phyloP scores from a whole-genome alignment of 441 rosid species.

The Euphorbia schlechtendalii region DNA sequence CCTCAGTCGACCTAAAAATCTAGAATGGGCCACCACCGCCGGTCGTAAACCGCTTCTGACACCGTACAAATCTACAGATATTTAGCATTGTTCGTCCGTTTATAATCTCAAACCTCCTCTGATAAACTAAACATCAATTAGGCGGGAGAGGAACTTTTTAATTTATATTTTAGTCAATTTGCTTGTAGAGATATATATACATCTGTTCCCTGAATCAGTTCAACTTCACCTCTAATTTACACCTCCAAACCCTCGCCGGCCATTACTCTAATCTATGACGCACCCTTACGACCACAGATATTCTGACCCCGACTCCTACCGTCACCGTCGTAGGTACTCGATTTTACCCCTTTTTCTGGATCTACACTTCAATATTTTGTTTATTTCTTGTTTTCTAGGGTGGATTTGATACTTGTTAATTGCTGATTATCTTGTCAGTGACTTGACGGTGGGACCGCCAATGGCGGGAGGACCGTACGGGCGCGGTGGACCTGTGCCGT shows the following conservation, averaged over 20 bases:
- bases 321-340: slow-evolving; percentile 68
- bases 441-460: slow-evolving; percentile 33
- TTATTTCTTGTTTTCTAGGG: neutral
- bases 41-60: neutral
- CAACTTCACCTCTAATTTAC: neutral
- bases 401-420: neutral
- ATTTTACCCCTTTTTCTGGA: neutral
- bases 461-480: slow-evolving; percentile 35
- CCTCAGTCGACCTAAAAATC: neutral
- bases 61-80: neutral
- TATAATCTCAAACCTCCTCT: neutral
- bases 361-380: neutral
- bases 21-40: neutral
- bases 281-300: slow-evolving; percentile 64
- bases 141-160: neutral
- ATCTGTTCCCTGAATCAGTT: neutral
- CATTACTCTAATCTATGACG: slow-evolving; percentile 26
- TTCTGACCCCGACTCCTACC: slow-evolving; percentile 75
- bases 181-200: neutral
- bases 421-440: slow-evolving; percentile 32
- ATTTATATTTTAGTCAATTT: neutral
- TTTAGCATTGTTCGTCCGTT: neutral
- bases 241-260: neutral
- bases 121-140: neutral
- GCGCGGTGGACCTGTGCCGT: slow-evolving; percentile 34